Base-by-base conservation (phyloP, 2,329 filamentous ascomycete genomes). In the Madurella fahalii region DNA sequence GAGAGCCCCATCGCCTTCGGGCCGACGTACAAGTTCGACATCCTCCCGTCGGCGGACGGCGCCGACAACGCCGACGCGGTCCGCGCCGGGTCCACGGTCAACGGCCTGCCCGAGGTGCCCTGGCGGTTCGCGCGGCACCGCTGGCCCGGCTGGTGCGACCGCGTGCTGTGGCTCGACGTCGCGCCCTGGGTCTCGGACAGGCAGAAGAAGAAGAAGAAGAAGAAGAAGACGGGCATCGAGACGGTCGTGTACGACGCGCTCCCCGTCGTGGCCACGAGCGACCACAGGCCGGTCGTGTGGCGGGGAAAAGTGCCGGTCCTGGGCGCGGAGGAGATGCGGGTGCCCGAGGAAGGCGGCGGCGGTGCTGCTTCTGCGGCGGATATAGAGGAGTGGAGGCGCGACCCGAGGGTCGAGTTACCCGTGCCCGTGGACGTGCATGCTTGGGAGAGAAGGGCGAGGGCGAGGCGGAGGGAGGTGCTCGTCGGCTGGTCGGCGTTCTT, bases 121-220 rank as follows among this genome's bases (percentile, higher is more conserved):
- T 93, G 87, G 85, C 72, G 76, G 32, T 96, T 91, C 81, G 89
- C 91, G 8, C 76, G 77, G 54, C 89, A 95, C 68, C 85, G 94
- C 44, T 95, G 89, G 79, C 92, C 94, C 1, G 86, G 86, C 65
- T 97, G 93, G 94, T 96, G 91, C 65, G 94, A 97, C 70, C 84
- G 94, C 3, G 86, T 97, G 17, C 75, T 97, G 17, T 97, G 85
- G 69, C 76, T 93, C 2, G 82, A 87, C 49, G 72, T 79, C 18
- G 83, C 80, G 17, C 69, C 70, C 18, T 84, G 80, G 78, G 67
- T 77, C 40, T 70, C 64, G 68, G 71, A 82, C 39, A 67, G 74
- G 8, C 77, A 90, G n/a, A 70, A 74, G n/a, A n/a, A n/a, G n/a
- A n/a, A n/a, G 20, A 75, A 83, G 18, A 96, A 97, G 69, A 78